phyloP scores from a whole-genome alignment of 2,329 filamentous ascomycete species.

The Botrytis fabae region DNA sequence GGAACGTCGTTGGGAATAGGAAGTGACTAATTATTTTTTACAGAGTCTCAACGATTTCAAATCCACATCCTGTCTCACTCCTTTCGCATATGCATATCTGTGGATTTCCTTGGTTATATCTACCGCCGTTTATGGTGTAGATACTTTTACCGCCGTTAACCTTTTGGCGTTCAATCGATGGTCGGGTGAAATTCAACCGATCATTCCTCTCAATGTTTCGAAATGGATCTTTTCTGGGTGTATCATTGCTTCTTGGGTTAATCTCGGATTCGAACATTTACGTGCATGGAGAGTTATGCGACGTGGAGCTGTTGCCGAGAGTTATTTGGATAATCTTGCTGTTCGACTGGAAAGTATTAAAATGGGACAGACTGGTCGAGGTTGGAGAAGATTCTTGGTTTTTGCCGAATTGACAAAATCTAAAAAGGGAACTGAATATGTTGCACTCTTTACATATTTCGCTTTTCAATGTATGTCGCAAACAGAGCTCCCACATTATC shows the following conservation, averaged over 20 bases:
- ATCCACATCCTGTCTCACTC: slow-evolving; percentile 72
- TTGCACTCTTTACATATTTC: slow-evolving; percentile 72
- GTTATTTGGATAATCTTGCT: slow-evolving; percentile 85
- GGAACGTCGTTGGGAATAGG: slow-evolving; percentile 1
- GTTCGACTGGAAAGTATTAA: slow-evolving; percentile 81
- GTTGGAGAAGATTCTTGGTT: slow-evolving; percentile 79
- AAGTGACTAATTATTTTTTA: slow-evolving; percentile 23
- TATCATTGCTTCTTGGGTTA: slow-evolving; percentile 86
- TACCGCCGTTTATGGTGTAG: slow-evolving; percentile 81
- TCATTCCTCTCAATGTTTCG: slow-evolving; percentile 72
- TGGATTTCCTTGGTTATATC: slow-evolving; percentile 79
- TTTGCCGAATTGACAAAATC: slow-evolving; percentile 71
- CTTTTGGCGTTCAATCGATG: slow-evolving; percentile 85
- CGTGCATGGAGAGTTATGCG: slow-evolving; percentile 78
- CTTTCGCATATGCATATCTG: slow-evolving; percentile 81
- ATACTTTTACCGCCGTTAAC: slow-evolving; percentile 91
- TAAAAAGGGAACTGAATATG: slow-evolving; percentile 71
- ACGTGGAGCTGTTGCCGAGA: slow-evolving; percentile 83
- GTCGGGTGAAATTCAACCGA: slow-evolving; percentile 79
- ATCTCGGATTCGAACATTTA: slow-evolving; percentile 77
- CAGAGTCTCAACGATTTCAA: slow-evolving; percentile 76
- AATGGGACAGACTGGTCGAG: slow-evolving; percentile 66
- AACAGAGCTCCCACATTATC: no score
- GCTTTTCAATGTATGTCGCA: slow-evolving; percentile 57
- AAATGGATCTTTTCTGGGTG: slow-evolving; percentile 96